phyloP scores from a whole-genome alignment of 345 rosid species.

The Acer yangbiense region DNA sequence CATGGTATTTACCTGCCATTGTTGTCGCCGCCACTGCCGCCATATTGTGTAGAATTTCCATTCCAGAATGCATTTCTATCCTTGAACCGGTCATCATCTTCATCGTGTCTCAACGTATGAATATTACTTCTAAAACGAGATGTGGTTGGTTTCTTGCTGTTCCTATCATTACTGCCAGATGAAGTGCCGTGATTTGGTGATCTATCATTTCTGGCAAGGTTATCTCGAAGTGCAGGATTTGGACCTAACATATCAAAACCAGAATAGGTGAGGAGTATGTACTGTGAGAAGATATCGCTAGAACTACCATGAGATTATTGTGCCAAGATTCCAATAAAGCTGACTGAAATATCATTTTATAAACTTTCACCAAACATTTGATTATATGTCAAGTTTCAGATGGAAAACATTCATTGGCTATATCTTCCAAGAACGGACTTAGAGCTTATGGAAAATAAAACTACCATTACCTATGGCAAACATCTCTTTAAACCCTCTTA shows the following conservation, averaged over 20 bases:
- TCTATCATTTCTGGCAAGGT: slow-evolving; percentile 32
- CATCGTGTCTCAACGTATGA: slow-evolving; percentile 73
- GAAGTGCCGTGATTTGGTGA: slow-evolving; percentile 31
- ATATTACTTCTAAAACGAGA: slow-evolving; percentile 70
- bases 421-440: background rate
- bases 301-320: background rate
- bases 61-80: slow-evolving; percentile 85
- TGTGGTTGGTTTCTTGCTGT: slow-evolving; percentile 46
- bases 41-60: slow-evolving; percentile 88
- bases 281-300: background rate
- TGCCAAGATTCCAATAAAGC: background rate
- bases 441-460: background rate
- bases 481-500: background rate
- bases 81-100: slow-evolving; percentile 57
- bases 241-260: background rate
- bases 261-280: background rate
- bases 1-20: slow-evolving; percentile 35
- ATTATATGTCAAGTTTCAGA: background rate
- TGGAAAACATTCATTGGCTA: background rate
- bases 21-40: slow-evolving; percentile 42
- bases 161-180: slow-evolving; percentile 36
- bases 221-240: slow-evolving; percentile 17
- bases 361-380: background rate
- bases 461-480: background rate
- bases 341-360: background rate